A percentile compares a stretch with the other conserved stretches of the same genome.
Evolutionary conservation across 73 alveolate species (phyloP).

Genomic region (Tetrahymena malaccensis): DNA sequence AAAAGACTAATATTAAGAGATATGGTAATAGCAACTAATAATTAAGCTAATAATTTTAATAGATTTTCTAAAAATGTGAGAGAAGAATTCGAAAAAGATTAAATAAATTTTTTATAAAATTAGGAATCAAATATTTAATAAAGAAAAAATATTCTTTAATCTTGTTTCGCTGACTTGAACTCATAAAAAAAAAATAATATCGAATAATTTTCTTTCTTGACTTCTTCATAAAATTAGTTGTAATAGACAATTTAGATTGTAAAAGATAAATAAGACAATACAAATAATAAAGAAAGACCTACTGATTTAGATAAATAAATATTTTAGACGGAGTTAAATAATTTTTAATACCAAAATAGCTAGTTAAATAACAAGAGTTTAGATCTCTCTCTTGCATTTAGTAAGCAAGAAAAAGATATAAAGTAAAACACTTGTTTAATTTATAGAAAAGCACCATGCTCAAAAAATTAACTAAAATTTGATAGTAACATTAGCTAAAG

Average conservation of each 20-base stretch:
- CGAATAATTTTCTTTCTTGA: background rate
- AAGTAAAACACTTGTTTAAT: background rate
- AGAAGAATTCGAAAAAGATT: background rate
- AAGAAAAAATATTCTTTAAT: background rate
- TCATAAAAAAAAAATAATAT: background rate
- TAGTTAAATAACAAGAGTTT: background rate
- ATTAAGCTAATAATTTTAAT: background rate
- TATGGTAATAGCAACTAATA: background rate
- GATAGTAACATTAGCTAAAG: background rate
- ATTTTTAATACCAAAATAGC: background rate
- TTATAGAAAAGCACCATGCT: background rate
- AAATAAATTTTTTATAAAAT: background rate
- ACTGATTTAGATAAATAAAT: background rate
- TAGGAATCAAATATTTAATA: background rate
- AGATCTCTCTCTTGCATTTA: background rate
- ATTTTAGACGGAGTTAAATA: background rate
- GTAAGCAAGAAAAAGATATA: background rate
- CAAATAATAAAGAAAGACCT: background rate
- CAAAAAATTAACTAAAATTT: background rate
- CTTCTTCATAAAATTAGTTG: background rate
- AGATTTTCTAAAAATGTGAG: background rate
- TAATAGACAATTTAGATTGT: background rate
- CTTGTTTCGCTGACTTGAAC: background rate
- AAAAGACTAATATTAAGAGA: background rate
- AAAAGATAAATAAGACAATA: background rate